A percentile compares a stretch with the other conserved stretches of the same genome.
Conservation (phyloP, 2,329 filamentous ascomycete genomes). For the Gaeumannomyces tritici region DNA sequence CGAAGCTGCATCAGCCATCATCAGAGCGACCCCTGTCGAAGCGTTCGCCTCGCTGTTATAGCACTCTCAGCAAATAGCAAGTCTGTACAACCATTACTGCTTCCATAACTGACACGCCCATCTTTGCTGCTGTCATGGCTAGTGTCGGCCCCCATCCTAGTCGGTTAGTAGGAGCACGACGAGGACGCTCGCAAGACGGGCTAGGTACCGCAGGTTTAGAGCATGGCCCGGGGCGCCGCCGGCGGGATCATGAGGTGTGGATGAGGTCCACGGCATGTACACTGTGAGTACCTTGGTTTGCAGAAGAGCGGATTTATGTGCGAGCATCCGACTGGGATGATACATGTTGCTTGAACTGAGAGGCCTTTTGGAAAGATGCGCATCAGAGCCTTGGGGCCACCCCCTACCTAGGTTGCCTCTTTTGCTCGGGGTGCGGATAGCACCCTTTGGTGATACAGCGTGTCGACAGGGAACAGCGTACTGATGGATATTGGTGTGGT, state of each 20-base stretch:
- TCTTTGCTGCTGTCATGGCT: not conserved
- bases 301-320: not conserved
- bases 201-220: not conserved
- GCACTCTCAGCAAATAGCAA: not conserved
- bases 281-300: not conserved
- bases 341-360: not conserved
- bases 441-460: not conserved
- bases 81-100: not conserved
- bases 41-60: not conserved
- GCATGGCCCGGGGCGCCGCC: too few species aligned
- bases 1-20: not conserved
- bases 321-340: not conserved
- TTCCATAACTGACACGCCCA: not conserved
- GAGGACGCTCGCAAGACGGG: not conserved
- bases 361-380: not conserved
- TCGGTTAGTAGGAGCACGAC: not conserved
- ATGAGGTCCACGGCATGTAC: not conserved
- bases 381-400: not conserved
- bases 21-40: not conserved
- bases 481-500: not conserved
- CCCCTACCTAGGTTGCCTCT: not conserved
- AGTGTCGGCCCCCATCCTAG: not conserved
- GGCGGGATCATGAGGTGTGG: not conserved
- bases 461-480: not conserved
- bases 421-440: not conserved